Conservation (phyloP, 192 early-diverging fungal genomes). For the Coemansia interrupta region DNA sequence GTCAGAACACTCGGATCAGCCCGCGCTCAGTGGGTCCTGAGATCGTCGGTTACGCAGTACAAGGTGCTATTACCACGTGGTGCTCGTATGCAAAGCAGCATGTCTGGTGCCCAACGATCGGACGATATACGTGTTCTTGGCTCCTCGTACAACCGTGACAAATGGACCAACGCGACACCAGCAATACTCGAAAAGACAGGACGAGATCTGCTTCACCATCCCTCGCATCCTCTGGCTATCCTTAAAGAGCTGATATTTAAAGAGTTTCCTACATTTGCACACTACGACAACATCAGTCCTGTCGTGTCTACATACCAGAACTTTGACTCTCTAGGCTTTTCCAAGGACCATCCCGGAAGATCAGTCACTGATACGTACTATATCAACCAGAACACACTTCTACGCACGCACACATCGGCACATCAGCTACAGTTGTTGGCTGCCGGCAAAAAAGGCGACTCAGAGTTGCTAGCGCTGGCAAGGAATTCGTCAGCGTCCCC, state of each 20-base stretch:
- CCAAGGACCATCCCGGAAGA: conserved; percentile 78
- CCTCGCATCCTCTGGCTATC: conserved; percentile 83
- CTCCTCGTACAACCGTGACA: conserved; percentile 52
- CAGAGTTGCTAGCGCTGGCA: conserved; percentile 17
- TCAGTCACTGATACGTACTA: conserved; percentile 89
- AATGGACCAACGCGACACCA: conserved; percentile 72
- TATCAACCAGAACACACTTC: conserved; percentile 70
- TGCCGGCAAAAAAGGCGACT: conserved; percentile 32
- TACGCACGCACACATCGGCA: conserved; percentile 92
- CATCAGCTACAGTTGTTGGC: conserved; percentile 81
- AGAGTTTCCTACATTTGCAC: conserved; percentile 65
- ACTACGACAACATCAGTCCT: conserved; percentile 67
- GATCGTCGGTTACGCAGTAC: too few relatives aligned
- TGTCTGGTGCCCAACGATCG: background rate
- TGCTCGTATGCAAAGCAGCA: conserved; percentile 6
- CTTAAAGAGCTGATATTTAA: conserved; percentile 74
- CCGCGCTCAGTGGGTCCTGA: too few relatives aligned
- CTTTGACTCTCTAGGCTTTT: conserved; percentile 89
- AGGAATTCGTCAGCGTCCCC: conserved; percentile 33
- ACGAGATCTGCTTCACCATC: conserved; percentile 71
- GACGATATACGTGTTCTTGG: conserved; percentile 20
- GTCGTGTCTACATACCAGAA: conserved; percentile 81
- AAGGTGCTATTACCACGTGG: background rate
- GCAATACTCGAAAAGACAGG: conserved; percentile 73
- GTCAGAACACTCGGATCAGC: too few relatives aligned